Conservation (phyloP, 179 eudicot species). For the Heliamphora pulchella region DNA sequence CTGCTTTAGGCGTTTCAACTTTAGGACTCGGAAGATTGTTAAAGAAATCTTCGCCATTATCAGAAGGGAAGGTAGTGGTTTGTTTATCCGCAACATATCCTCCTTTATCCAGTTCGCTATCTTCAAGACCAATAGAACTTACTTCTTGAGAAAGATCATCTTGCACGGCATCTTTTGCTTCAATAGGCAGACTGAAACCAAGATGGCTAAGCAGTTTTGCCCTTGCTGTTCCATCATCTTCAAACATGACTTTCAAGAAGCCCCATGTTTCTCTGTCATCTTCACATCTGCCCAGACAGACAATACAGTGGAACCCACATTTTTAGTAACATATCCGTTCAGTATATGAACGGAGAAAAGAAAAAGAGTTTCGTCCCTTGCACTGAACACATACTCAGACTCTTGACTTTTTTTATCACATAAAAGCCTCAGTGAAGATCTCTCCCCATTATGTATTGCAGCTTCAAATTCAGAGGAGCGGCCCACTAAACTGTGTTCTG, state of each 20-base stretch:
- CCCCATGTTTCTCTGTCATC: conserved; percentile 91
- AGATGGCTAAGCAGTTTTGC: conserved; percentile 80
- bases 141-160: conserved; percentile 62
- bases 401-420: conserved; percentile 81
- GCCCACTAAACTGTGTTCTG: conserved; percentile 64
- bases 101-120: conserved; percentile 33
- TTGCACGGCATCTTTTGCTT: conserved; percentile 35
- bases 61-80: conserved; percentile 30
- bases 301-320: conserved; percentile 5
- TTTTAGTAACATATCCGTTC: background rate
- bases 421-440: conserved; percentile 61
- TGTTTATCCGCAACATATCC: conserved; percentile 34
- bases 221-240: conserved; percentile 93
- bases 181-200: conserved; percentile 70
- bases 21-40: conserved; percentile 95
- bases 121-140: conserved; percentile 50
- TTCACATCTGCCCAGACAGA: conserved; percentile 49
- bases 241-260: conserved; percentile 92
- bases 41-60: conserved; percentile 89
- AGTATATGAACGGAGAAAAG: background rate
- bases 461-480: conserved; percentile 91
- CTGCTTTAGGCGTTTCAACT: conserved; percentile 93
- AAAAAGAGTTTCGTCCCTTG: background rate
- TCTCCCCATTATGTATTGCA: conserved; percentile 82
- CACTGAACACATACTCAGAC: conserved; percentile 57